Conservation (phyloP, 345 rosid genomes). For the Linum tenue region DNA sequence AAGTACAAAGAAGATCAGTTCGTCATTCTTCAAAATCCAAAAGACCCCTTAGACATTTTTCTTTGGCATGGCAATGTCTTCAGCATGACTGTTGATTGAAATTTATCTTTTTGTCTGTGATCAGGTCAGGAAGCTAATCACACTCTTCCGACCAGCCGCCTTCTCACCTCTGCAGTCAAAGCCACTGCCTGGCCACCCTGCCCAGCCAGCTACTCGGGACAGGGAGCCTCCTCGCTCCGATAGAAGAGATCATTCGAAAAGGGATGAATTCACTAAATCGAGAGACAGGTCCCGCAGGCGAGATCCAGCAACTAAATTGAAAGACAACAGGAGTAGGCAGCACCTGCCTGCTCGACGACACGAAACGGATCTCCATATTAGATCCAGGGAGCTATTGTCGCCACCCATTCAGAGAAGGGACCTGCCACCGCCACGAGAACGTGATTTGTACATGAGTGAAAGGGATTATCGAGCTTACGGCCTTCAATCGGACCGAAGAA, state of each 20-base stretch:
- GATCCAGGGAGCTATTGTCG: not conserved
- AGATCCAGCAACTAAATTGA: not conserved
- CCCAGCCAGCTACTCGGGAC: constrained; percentile 18
- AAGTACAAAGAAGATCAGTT: too few species aligned
- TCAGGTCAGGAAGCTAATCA: constrained; percentile 60
- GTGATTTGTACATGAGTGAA: constrained; percentile 48
- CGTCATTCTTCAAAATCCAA: too few species aligned
- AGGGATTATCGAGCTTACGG: constrained; percentile 63
- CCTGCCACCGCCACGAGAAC: constrained; percentile 10
- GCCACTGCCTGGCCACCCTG: constrained; percentile 20
- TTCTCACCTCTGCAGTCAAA: constrained; percentile 20
- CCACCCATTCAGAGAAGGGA: constrained; percentile 27
- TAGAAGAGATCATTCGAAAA: constrained; percentile 37
- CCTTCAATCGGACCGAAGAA: constrained; percentile 50
- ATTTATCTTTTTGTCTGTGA: not conserved
- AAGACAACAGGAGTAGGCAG: not conserved
- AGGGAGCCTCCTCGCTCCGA: constrained; percentile 23
- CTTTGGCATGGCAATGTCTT: constrained; percentile 1
- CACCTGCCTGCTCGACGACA: not conserved
- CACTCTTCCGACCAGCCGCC: constrained; percentile 56
- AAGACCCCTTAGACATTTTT: not conserved
- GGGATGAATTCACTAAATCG: constrained; percentile 4
- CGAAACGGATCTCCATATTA: not conserved
- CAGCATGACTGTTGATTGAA: too few species aligned
- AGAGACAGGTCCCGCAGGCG: not conserved